Conservation (phyloP, 2,329 filamentous ascomycete genomes). For the Sporothrix schenckii region DNA sequence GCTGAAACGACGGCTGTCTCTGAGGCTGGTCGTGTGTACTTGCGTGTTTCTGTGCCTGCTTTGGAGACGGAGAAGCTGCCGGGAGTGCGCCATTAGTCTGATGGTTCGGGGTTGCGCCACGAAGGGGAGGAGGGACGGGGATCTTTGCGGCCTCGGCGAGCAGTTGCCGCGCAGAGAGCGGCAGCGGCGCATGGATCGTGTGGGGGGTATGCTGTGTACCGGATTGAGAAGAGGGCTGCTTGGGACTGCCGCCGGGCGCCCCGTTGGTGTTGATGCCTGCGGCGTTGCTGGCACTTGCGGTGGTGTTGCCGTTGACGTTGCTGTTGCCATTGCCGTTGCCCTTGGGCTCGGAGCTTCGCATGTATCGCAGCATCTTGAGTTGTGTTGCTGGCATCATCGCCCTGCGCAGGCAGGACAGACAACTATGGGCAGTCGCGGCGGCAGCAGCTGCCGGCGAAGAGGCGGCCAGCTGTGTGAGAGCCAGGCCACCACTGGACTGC, state of each 20-base stretch:
- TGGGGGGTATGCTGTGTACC: constrained; percentile 4
- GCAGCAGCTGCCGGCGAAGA: constrained; percentile 25
- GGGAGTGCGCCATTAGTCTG: constrained; percentile 34
- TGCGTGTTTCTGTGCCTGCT: constrained; percentile 24
- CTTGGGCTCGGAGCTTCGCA: constrained; percentile 37
- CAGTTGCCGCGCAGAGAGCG: constrained; percentile 40
- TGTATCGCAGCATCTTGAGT: constrained; percentile 39
- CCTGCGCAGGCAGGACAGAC: constrained; percentile 28
- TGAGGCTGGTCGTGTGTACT: constrained; percentile 3
- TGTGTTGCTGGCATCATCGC: constrained; percentile 37
- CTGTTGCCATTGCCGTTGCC: constrained; percentile 29
- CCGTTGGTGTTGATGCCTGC: constrained; percentile 25
- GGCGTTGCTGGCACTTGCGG: neutral
- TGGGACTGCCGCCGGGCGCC: constrained; percentile 31
- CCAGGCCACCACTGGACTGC: constrained; percentile 23
- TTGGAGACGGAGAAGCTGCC: constrained; percentile 22
- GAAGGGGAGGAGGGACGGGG: constrained; percentile 43
- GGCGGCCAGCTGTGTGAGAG: constrained; percentile 5
- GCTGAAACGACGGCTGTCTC: constrained; percentile 30
- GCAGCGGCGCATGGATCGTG: constrained; percentile 36
- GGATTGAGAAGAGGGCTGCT: constrained; percentile 22
- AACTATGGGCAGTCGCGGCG: constrained; percentile 31
- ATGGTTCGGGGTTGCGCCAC: constrained; percentile 40
- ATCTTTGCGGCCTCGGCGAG: constrained; percentile 44
- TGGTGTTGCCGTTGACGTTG: constrained; percentile 4